Evolutionary conservation across 768 basidiomycete genomes (phyloP).

Genomic region (Tricholoma sp.): DNA sequence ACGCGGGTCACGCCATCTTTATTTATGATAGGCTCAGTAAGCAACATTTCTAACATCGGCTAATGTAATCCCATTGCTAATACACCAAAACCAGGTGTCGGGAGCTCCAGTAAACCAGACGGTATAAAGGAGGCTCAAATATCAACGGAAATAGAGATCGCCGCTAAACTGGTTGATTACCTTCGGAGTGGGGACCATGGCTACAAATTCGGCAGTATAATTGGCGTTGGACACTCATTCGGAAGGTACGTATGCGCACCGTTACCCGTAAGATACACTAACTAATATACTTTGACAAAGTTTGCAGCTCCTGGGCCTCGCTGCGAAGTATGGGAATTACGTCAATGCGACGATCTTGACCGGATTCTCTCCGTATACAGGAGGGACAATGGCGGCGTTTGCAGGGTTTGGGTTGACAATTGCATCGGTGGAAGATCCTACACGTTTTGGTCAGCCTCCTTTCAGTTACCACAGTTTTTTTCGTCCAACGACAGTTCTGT

Average conservation of each 20-base stretch:
- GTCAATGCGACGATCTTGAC: conserved; percentile 18
- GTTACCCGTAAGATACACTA: not conserved
- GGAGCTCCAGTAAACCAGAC: conserved; percentile 18
- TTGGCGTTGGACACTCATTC: conserved; percentile 21
- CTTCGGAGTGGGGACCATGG: conserved; percentile 6
- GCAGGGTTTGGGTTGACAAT: conserved; percentile 14
- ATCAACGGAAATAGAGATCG: conserved; percentile 15
- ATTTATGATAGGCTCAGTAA: conserved; percentile 19
- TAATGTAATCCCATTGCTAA: not conserved
- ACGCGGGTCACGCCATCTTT: conserved; percentile 15
- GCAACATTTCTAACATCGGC: not conserved
- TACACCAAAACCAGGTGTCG: conserved; percentile 11
- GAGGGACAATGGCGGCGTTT: conserved; percentile 6
- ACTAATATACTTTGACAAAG: conserved; percentile 1
- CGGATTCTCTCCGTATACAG: conserved; percentile 11
- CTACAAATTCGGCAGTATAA: conserved; percentile 6
- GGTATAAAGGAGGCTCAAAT: conserved; percentile 18
- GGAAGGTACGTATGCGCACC: conserved; percentile 13
- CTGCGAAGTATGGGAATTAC: conserved; percentile 10
- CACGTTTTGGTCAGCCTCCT: conserved; percentile 13
- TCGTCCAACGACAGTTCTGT: not conserved
- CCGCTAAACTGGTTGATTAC: conserved; percentile 11
- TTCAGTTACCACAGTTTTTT: not conserved
- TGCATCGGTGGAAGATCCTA: conserved; percentile 10
- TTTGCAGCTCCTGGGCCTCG: conserved; percentile 14